phyloP scores from a whole-genome alignment of 2,329 filamentous ascomycete genomes.

The Ascochyta viciae-villosae region DNA sequence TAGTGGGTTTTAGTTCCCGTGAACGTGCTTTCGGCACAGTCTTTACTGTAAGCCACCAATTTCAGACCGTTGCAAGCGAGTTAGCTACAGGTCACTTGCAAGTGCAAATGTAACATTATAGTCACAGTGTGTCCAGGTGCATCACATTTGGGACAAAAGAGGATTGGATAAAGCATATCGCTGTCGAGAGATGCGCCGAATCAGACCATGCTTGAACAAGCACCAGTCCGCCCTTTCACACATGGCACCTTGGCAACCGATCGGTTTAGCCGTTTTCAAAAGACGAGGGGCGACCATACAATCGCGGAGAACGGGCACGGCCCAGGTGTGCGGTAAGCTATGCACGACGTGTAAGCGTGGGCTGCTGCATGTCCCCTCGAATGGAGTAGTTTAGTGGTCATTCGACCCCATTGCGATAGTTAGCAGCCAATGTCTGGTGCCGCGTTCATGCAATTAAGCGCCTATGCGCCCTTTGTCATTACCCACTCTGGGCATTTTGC shows the following conservation, averaged over 20 bases:
- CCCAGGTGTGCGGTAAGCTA: slow-evolving; percentile 16
- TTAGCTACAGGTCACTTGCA: not conserved
- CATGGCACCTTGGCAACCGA: slow-evolving; percentile 6
- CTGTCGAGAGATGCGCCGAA: not conserved
- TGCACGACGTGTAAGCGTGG: slow-evolving; percentile 12
- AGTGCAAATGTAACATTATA: slow-evolving; percentile 4
- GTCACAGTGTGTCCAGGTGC: not conserved
- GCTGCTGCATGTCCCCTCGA: slow-evolving; percentile 9
- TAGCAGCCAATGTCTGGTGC: slow-evolving; percentile 27
- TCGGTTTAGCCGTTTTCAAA: slow-evolving; percentile 6
- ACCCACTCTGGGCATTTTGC: slow-evolving; percentile 31
- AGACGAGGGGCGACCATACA: not conserved
- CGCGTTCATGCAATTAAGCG: slow-evolving; percentile 40
- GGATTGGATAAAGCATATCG: not conserved
- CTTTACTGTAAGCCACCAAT: not conserved
- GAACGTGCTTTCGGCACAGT: not conserved
- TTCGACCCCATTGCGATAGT: slow-evolving; percentile 16
- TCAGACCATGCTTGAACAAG: slow-evolving; percentile 1
- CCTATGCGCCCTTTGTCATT: slow-evolving; percentile 27
- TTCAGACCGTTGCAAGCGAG: slow-evolving; percentile 4
- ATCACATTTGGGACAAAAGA: not conserved
- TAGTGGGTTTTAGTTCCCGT: slow-evolving; percentile 7
- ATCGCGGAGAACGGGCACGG: slow-evolving; percentile 16
- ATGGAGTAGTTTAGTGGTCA: slow-evolving; percentile 14
- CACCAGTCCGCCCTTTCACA: slow-evolving; percentile 5